Evolutionary conservation across 805 yeast genomes (phyloP), one percentile per base, ranked within the genome.

Genomic region (Yueomyces sp.): DNA sequence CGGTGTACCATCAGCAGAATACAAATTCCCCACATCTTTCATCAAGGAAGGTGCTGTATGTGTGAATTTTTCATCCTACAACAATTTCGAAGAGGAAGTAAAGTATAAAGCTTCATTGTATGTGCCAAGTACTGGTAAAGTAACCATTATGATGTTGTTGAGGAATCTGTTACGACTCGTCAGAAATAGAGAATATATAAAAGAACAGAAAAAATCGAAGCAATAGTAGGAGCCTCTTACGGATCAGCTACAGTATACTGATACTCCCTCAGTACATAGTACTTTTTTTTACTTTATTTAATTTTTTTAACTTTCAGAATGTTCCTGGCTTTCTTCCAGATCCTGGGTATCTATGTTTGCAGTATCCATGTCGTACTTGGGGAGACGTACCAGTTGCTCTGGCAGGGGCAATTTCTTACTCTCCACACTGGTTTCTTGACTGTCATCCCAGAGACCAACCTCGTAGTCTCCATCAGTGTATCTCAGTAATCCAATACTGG

Each of bases 71-170:
- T 77, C 95, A 8, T 81, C 92, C 50, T 82, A 79, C 45, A 85
- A 85, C 71, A 92, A 92, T 67, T 92, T 92, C 61, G 70, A 74
- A 49, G 90, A 83, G 28, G 80, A 75, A 44, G 84, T 92, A 45
- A 90, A 90, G 65, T 73, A 73, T 43, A 81, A 75, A 52, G 97
- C 98, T 5, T 81, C 95, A 1, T 67, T 92, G 39, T 92, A 90
- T 58, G 96, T 92, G 34, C 97, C 98, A 19, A 81, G 86, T 57
- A 85, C 87, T 31, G 98, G 98, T 19, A 92, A 92, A 63, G 97
- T 92, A 33, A 92, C 98, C 36, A 88, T 92, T 48, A 77, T 95
- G 47, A 92, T 92, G 96, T 67, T 92, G 38, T 67, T 92, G 63
- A 77, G 98, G 62, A 92, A 92, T 61, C 69, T 92, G 64, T 64